Conservation (phyloP, 2,329 filamentous ascomycete genomes). For the Phyllosticta citriasiana region DNA sequence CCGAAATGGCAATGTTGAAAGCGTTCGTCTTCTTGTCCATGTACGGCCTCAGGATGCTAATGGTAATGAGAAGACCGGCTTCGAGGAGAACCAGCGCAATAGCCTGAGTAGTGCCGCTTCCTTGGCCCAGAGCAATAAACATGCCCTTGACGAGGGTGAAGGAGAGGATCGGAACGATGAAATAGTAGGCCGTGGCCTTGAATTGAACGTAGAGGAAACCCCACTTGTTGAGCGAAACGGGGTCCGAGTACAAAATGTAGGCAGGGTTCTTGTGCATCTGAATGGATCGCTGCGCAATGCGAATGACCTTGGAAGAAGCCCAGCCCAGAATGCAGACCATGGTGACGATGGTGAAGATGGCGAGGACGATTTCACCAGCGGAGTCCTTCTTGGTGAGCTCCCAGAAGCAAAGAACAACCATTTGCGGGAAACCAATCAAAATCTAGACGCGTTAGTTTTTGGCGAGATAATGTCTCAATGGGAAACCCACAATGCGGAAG, state of each 20-base stretch:
- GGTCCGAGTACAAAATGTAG: slow-evolving; percentile 93
- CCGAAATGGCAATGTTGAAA: slow-evolving; percentile 88
- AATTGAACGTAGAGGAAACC: slow-evolving; percentile 97
- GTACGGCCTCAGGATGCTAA: slow-evolving; percentile 78
- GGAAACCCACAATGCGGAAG: slow-evolving; percentile 55
- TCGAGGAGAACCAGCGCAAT: slow-evolving; percentile 78
- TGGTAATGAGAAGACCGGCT: slow-evolving; percentile 62
- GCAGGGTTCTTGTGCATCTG: slow-evolving; percentile 91
- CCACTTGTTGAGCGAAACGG: slow-evolving; percentile 93
- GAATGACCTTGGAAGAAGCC: slow-evolving; percentile 83
- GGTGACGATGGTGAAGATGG: slow-evolving; percentile 78
- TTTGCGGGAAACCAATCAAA: slow-evolving; percentile 84
- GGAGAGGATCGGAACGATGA: slow-evolving; percentile 67
- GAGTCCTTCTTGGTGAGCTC: slow-evolving; percentile 84
- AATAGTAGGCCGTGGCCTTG: slow-evolving; percentile 91
- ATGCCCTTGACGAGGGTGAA: slow-evolving; percentile 83
- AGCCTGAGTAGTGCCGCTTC: slow-evolving; percentile 61
- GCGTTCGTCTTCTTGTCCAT: slow-evolving; percentile 99
- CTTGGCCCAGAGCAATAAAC: slow-evolving; percentile 76
- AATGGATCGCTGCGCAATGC: slow-evolving; percentile 79
- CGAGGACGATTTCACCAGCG: slow-evolving; percentile 72
- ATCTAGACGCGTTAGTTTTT: slow-evolving; percentile 36
- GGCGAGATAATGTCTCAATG: slow-evolving; percentile 6
- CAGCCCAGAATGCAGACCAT: slow-evolving; percentile 69
- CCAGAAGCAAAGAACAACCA: slow-evolving; percentile 85